phyloP scores from a whole-genome alignment of 805 yeast species.

The Spencermartinsiella europaea region DNA sequence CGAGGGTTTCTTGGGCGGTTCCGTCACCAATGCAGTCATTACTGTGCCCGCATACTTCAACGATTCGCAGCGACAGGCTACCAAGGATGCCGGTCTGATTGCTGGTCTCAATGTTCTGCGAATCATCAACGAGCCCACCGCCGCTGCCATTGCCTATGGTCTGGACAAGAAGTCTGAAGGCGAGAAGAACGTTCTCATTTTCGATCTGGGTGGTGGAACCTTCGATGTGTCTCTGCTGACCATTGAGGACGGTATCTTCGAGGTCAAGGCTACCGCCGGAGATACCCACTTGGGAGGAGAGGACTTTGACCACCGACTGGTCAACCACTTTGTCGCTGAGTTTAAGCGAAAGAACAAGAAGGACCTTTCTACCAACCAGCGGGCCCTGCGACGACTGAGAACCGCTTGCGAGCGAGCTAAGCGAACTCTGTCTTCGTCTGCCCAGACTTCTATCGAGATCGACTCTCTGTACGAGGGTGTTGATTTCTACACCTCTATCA shows the following conservation, averaged over 20 bases:
- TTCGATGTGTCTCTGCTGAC: conserved; percentile 86
- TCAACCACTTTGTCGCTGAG: conserved; percentile 87
- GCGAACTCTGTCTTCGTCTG: conserved; percentile 95
- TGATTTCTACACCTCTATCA: conserved; percentile 92
- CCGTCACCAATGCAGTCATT: conserved; percentile 84
- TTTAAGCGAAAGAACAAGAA: conserved; percentile 98
- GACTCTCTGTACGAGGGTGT: conserved; percentile 93
- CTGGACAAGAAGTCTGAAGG: conserved; percentile 66
- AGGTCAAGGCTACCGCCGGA: conserved; percentile 92
- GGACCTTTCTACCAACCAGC: conserved; percentile 87
- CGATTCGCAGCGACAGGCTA: conserved; percentile 92
- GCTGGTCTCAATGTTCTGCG: conserved; percentile 85
- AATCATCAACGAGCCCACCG: conserved; percentile 92
- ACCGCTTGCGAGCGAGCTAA: conserved; percentile 99
- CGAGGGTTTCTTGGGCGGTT: conserved; percentile 79
- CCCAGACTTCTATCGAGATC: conserved; percentile 92
- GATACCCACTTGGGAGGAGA: conserved; percentile 98
- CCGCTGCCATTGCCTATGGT: conserved; percentile 97
- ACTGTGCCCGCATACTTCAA: conserved; percentile 92
- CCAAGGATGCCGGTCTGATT: conserved; percentile 89
- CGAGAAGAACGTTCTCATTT: conserved; percentile 86
- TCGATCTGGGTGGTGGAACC: conserved; percentile 97
- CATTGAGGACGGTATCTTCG: conserved; percentile 88
- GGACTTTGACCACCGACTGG: conserved; percentile 95
- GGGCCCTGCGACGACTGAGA: conserved; percentile 97